Evolutionary conservation across 495 filamentous ascomycete genomes (phyloP), one percentile per base, ranked within the genome.

Genomic region (Aspergillus diversus): DNA sequence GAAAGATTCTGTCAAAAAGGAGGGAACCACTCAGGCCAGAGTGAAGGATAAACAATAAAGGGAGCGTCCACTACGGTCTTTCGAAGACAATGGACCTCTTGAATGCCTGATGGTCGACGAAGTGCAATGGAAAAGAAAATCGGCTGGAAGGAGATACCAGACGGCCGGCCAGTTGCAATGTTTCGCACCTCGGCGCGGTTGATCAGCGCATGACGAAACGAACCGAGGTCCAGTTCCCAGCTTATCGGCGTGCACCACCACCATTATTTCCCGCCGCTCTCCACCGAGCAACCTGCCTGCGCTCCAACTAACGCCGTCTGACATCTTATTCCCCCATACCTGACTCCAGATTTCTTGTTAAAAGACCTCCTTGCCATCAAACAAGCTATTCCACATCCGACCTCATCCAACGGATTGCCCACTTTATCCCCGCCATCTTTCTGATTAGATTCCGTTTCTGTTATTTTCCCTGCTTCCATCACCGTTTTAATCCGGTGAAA

Each of bases 221-320:
- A 74, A 65, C 76, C 76, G 75, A 77, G 76, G 76, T 77, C 64
- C 73, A 69, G 43, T 69, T 55, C 33, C 16, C 5, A 43, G 34
- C 50, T 57, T 64, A 55, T 67, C 57, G 66, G 56, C 48, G 27
- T 59, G 59, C 7, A 11, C 12, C 13, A 21, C 34, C 15, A 5
- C 55, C 47, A 21, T 17, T 61, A 31, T 37, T 39, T 68, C 65
- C 69, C 69, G 69, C 55, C 61, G 32, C 47, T 56, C 58, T 37
- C 61, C 61, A 50, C 66, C 66, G 52, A 63, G 21, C 21, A 48
- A 33, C 57, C 47, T 37, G 39, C 53, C 33, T 33, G 31, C 48
- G 33, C 48, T 31, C 34, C 12, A 33, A 33, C 46, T 16, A 50
- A 17, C 27, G 16, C n/a, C 16, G 4, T 7, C n/a, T 21, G 5